Evolutionary conservation across 805 yeast species (phyloP).

Genomic region (Zygosaccharomyces pseudorouxii): DNA sequence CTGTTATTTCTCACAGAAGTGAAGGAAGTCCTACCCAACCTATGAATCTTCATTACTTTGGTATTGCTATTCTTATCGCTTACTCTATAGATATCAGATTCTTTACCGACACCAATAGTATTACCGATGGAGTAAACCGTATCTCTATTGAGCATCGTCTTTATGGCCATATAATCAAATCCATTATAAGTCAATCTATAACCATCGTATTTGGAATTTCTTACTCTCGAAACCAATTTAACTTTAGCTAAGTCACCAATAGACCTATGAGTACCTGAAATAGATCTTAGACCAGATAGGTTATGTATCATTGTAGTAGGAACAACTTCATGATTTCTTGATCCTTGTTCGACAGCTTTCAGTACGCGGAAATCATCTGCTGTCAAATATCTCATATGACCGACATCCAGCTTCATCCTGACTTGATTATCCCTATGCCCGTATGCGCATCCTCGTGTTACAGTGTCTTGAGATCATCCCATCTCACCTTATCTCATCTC

Average conservation of each 20-base stretch:
- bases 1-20: conserved; percentile 88
- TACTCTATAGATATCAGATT: conserved; percentile 88
- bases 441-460: not conserved
- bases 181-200: conserved; percentile 85
- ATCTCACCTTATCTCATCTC: conserved; percentile 16
- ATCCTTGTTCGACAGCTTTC: conserved; percentile 85
- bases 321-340: conserved; percentile 89
- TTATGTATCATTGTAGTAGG: conserved; percentile 83
- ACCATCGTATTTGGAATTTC: conserved; percentile 95
- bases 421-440: not conserved
- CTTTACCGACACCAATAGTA: conserved; percentile 95
- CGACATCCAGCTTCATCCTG: conserved; percentile 83
- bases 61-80: conserved; percentile 61
- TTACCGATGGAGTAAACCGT: conserved; percentile 75
- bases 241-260: conserved; percentile 85
- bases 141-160: conserved; percentile 70
- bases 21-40: conserved; percentile 92
- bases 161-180: conserved; percentile 86
- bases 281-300: conserved; percentile 69
- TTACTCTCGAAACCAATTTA: conserved; percentile 65
- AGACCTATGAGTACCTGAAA: conserved; percentile 70
- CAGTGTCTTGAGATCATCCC: conserved; percentile 8
- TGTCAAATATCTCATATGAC: conserved; percentile 90
- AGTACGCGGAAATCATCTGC: conserved; percentile 87
- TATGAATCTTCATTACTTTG: conserved; percentile 80